Evolutionary conservation across 306 rosid species (phyloP), one percentile per base, ranked within the genome.

Genomic region (Acmispon strigosus): DNA sequence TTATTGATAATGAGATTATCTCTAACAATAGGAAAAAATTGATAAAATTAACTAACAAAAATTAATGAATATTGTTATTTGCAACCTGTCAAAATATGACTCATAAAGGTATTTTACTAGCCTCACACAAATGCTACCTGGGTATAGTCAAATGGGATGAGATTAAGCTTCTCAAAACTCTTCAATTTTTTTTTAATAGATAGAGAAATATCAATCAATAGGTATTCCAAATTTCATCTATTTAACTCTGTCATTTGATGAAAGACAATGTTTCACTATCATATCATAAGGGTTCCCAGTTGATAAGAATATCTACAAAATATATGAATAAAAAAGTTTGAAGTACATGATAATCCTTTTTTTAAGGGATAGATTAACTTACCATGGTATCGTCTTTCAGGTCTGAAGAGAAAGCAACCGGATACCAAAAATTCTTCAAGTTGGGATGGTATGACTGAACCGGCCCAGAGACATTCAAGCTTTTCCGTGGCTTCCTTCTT

Each of bases 371-470:
- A 5, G 15, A 62, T 14, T 53, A 36, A 76, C 90, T 64, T 84
- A 95, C 99, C 99, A 91, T 95, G 20, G 83, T 87, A 77, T 95
- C 97, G 13, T 86, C 90, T 74, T 89, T 91, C 42, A 95, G 82
- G 87, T 75, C 92, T 32, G 36, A 18, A 55, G 93, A 77, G 87
- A 95, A 95, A 66, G 99, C 96, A 69, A 91, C 87, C 4, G 99
- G 99, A 73, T 89, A 95, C 99, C 99, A 95, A 81, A 91, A 95
- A 77, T 95, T 95, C 93, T 87, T 95, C 86, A 95, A 74, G 6
- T 75, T 81, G 10, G 97, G 93, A 86, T 91, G 90, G 81, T 91
- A 95, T 17, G 91, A 79, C 74, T 87, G 86, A 73, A 91, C 91
- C 0, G 97, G 99, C 63, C 99, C 99, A 8, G 99, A 95, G 10